Conservation (phyloP, 2,329 filamentous ascomycete species). For the Diplodia sapinea region DNA sequence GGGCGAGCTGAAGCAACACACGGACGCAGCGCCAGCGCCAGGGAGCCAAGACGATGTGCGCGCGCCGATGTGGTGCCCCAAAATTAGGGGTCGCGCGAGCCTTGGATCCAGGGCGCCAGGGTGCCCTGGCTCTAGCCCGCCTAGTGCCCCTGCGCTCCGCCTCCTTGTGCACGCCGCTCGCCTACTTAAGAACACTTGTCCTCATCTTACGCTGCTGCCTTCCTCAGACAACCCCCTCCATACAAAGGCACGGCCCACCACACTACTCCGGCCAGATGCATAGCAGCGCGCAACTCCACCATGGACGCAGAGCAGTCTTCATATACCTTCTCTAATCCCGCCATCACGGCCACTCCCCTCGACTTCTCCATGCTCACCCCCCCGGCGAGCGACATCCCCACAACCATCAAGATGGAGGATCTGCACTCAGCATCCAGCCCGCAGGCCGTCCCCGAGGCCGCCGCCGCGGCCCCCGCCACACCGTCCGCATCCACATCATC, state of each 20-base stretch:
- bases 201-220: constrained; percentile 24
- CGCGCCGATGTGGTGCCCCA: constrained; percentile 18
- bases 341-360: constrained; percentile 23
- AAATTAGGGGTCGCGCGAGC: constrained; percentile 15
- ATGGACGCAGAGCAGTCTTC: constrained; percentile 24
- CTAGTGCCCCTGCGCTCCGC: constrained; percentile 19
- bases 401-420: constrained; percentile 52
- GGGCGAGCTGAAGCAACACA: constrained; percentile 26
- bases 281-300: constrained; percentile 9
- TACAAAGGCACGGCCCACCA: constrained; percentile 31
- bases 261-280: constrained; percentile 17
- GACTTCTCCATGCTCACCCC: constrained; percentile 26
- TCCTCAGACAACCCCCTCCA: constrained; percentile 23
- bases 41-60: constrained; percentile 16
- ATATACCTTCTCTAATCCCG: constrained; percentile 15
- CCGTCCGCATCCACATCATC: constrained; percentile 8
- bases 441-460: constrained; percentile 34
- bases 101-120: constrained; percentile 6
- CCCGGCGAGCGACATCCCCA: constrained; percentile 18
- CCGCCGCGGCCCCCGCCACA: constrained; percentile 30
- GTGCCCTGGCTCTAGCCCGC: constrained; percentile 12
- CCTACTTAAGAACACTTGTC: constrained; percentile 32
- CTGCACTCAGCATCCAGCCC: constrained; percentile 40
- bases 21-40: neutral
- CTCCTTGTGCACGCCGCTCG: constrained; percentile 17